Evolutionary conservation across 2,329 filamentous ascomycete species (phyloP).

Genomic region (Thermoascus crustaceus): DNA sequence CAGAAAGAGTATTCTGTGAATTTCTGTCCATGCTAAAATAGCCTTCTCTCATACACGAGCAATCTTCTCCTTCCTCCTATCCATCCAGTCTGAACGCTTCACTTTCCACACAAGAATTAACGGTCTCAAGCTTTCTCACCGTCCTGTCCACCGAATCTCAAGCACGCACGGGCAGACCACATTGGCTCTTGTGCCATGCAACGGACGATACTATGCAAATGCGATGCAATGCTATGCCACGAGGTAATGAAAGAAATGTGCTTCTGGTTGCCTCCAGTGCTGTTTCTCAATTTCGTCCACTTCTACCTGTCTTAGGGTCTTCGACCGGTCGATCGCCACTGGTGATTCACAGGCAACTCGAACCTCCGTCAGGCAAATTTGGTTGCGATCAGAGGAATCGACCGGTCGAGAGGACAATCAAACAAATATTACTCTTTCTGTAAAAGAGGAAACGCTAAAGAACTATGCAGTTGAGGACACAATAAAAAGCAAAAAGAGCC

Average conservation of each 20-base stretch:
- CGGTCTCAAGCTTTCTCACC: neutral
- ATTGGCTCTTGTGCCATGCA: too few species aligned
- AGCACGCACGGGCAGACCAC: neutral
- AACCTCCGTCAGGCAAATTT: too few species aligned
- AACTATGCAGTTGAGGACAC: neutral
- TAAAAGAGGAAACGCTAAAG: neutral
- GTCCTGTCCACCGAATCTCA: neutral
- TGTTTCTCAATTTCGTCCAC: neutral
- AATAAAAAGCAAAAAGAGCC: neutral
- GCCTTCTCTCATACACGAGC: constrained; percentile 1
- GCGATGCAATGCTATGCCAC: constrained; percentile 2
- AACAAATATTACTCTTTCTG: too few species aligned
- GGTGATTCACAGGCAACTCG: too few species aligned
- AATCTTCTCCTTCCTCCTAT: constrained; percentile 1
- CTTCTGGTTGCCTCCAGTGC: neutral
- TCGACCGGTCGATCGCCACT: too few species aligned
- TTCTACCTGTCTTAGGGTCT: neutral
- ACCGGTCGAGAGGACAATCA: too few species aligned
- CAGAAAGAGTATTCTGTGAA: neutral
- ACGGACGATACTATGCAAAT: too few species aligned
- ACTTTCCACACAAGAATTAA: neutral
- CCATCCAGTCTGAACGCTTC: neutral
- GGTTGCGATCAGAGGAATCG: too few species aligned
- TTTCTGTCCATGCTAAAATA: constrained; percentile 1
- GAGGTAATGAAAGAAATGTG: neutral